These are phyloP conservation scores for Sporobolus alterniflorus DNA, from an alignment of 202 grass and related monocot species.

Conservation along the genomic window DNA sequence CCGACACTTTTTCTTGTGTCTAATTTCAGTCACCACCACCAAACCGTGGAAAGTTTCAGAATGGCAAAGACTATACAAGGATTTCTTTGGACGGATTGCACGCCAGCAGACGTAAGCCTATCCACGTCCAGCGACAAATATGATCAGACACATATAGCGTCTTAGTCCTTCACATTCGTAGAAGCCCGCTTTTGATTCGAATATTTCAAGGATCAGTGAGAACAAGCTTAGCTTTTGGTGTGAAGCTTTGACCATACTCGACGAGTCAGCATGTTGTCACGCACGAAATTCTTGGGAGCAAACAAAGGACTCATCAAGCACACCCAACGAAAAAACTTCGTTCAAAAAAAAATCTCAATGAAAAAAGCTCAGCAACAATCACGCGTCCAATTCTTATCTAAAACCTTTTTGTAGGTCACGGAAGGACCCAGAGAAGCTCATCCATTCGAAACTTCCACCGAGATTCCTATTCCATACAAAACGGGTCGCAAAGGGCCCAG, in stretches of 20 bases:
- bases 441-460: conserved; percentile 28
- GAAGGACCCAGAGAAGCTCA: not conserved
- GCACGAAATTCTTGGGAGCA: not conserved
- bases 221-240: not conserved
- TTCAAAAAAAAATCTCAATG: no score
- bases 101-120: no score
- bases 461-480: not conserved
- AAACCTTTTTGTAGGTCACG: not conserved
- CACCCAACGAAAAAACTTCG: no score
- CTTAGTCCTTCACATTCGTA: not conserved
- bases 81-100: no score
- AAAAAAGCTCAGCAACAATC: no score
- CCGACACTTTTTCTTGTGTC: not conserved
- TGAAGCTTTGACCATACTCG: conserved; percentile 17
- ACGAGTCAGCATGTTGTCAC: not conserved
- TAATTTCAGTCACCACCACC: not conserved
- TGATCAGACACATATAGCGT: not conserved
- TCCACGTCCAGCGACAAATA: not conserved
- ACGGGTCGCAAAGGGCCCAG: not conserved
- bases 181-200: not conserved
- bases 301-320: no score
- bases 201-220: not conserved
- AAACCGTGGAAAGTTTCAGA: not conserved
- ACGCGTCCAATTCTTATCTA: no score
- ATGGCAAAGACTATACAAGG: no score